Percentiles rank a stretch among this genome's conserved stretches.
Conservation (phyloP, 139 green algal species). For the Chlorella sp. region DNA sequence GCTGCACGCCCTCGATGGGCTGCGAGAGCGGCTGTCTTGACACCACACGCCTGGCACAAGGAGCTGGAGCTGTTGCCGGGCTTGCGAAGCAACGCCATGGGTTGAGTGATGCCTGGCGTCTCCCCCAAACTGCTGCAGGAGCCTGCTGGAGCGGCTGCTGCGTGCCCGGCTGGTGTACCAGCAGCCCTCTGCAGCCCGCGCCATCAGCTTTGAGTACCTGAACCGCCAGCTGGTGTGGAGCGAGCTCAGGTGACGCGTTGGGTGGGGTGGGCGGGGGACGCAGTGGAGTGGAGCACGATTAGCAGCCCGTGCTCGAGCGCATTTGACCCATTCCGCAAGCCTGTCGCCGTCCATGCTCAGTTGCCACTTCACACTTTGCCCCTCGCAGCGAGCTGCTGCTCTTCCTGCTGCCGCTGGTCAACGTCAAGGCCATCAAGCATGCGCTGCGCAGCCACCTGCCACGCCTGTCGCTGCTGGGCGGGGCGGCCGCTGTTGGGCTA, state of each 20-base stretch:
- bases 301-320: no score
- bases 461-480: slow-evolving; percentile 19
- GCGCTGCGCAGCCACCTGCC: slow-evolving; percentile 48
- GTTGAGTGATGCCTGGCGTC: no score
- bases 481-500: not conserved
- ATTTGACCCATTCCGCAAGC: no score
- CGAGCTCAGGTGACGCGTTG: slow-evolving; percentile 62
- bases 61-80: no score
- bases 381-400: slow-evolving; percentile 77
- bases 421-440: slow-evolving; percentile 38
- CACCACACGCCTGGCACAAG: no score
- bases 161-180: slow-evolving; percentile 79
- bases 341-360: no score
- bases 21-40: no score
- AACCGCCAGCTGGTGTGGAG: slow-evolving; percentile 93
- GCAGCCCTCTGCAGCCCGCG: slow-evolving; percentile 68
- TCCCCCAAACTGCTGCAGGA: slow-evolving; percentile 49
- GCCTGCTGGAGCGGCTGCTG: slow-evolving; percentile 79
- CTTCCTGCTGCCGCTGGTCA: slow-evolving; percentile 81
- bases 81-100: no score
- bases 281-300: not conserved
- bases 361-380: not conserved
- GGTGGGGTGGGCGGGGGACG: not conserved
- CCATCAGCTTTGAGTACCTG: slow-evolving; percentile 93
- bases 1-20: not conserved